Evolutionary conservation across 2,329 filamentous ascomycete species (phyloP), one percentile per base, ranked within the genome.

Genomic region (Colletotrichum trifolii): DNA sequence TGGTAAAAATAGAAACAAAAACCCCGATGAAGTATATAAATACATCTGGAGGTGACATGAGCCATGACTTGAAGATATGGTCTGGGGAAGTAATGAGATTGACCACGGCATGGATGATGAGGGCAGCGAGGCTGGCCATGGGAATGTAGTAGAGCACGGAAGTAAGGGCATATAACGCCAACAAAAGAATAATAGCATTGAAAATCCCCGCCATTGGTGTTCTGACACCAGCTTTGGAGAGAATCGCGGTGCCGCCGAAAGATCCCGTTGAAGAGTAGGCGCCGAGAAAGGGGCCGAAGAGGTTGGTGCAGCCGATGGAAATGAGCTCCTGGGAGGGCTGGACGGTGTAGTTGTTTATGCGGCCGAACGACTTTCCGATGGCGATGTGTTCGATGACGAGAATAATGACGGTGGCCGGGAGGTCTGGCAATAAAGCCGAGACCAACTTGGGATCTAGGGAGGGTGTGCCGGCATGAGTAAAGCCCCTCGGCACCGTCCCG

Each of bases 101-200:
- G 71, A 87, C 87, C 0, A 95, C 92, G 3, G 92, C 92, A 74
- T 96, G 92, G 65, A 96, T 94, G 72, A 96, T 95, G 69, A 96
- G 86, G n/a, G 87, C 92, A 0, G 91, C 84, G 5, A 96, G 83
- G 1, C 87, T 84, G 1, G 91, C 85, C 60, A 84, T 89, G 0
- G 92, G 91, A 57, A 95, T 95, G 76, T 91, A 95, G 81, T 87
- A 94, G 80, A 96, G 95, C 25, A 94, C 87, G 0, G 87, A 87
- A 0, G 92, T 89, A 17, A 96, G 80, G 2, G 88, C 91, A 69
- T 95, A 95, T 57, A 95, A 87, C 7, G 92, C 91, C 9, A 96
- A 80, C 1, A 95, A 81, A 2, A 96, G 89, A 6, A 95, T 85
- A 13, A 91, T 58, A 0, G 91, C 92, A 42, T 91, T 95, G 70